Base-by-base conservation (phyloP, 495 filamentous ascomycete genomes). In the Massariosphaeria phaeospora region DNA sequence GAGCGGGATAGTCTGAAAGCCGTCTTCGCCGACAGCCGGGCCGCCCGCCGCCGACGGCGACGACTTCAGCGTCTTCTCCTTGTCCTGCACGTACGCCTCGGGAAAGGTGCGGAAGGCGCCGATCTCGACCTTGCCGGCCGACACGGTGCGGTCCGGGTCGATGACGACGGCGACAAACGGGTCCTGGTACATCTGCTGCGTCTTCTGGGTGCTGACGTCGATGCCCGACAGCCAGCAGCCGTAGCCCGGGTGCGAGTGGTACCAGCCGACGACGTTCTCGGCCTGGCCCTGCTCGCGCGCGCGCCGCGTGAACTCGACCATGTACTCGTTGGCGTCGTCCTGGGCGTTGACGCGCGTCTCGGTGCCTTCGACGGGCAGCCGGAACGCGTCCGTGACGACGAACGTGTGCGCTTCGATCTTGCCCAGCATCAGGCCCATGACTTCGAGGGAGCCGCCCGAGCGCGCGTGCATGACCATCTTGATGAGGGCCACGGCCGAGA, bases 391-490 rank as follows among this genome's bases (percentile, higher is more conserved):
- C 3, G 89, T 97, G 11, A 99, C 85, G 40, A 99, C 83, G 64
- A 99, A 85, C 3, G 89, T 88, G 49, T 83, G 77, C 44, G 86
- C 80, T 39, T 84, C 78, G 27, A 95, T 86, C 66, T 94, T 93
- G 33, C 94, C 94, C 72, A 96, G 89, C 94, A 99, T 97, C 62
- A 99, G 71, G 40, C 94, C 94, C 94, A 99, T 99, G 38, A 99
- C 79, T 70, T 99, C 94, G 51, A 97, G 77, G 1, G 82, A 82
- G 15, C 93, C 91, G 43, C 94, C 94, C 0, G 86, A 88, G 18
- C 94, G 86, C 1, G 94, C 94, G 69, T 99, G 94, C 89, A 96
- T 97, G 52, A 95, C 89, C 94, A 99, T 99, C 73, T 99, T 99
- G 58, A 97, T 77, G 11, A 99, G 81, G 4, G 94, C 94, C 20